Evolutionary conservation across 225 moss, liverwort and hornwort genomes (phyloP).

Genomic region (Straminergon stramineum): DNA sequence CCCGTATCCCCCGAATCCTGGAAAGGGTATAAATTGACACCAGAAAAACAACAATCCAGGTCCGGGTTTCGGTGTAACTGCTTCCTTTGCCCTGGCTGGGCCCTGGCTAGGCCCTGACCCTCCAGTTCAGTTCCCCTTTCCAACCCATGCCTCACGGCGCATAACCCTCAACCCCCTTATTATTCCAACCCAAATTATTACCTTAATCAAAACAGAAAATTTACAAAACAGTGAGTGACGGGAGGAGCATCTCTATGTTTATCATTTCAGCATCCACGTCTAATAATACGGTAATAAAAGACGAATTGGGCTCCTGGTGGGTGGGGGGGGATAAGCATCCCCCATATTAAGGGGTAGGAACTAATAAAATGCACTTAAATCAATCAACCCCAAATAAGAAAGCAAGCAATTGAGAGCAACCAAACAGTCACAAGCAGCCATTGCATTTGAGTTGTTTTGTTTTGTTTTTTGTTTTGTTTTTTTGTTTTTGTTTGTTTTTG

Average conservation of each 20-base stretch:
- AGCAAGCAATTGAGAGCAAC: too few relatives aligned
- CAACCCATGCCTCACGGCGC: not conserved
- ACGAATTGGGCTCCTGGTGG: not conserved
- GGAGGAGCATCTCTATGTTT: slow-evolving; percentile 10
- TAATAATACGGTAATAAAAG: not conserved
- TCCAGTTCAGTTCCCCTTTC: not conserved
- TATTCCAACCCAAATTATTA: not conserved
- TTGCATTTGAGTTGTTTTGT: too few relatives aligned
- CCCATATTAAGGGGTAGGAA: not conserved
- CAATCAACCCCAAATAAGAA: too few relatives aligned
- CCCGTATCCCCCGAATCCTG: slow-evolving; percentile 4
- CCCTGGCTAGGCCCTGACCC: not conserved
- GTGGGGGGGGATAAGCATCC: not conserved
- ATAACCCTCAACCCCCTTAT: not conserved
- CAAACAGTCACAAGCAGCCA: not conserved
- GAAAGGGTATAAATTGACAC: not conserved
- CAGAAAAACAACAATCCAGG: not conserved
- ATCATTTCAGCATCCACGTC: not conserved
- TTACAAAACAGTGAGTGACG: not conserved
- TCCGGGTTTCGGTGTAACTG: not conserved
- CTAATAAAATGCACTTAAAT: too few relatives aligned
- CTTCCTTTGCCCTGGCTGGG: not conserved
- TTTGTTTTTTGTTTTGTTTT: too few relatives aligned
- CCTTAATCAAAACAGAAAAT: not conserved
- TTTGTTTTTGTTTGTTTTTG: too few relatives aligned